A percentile compares a stretch with the other conserved stretches of the same genome.
These are phyloP conservation scores for Neurospora sp. DNA, from an alignment of 495 filamentous ascomycete genomes.

Conservation along the genomic window DNA sequence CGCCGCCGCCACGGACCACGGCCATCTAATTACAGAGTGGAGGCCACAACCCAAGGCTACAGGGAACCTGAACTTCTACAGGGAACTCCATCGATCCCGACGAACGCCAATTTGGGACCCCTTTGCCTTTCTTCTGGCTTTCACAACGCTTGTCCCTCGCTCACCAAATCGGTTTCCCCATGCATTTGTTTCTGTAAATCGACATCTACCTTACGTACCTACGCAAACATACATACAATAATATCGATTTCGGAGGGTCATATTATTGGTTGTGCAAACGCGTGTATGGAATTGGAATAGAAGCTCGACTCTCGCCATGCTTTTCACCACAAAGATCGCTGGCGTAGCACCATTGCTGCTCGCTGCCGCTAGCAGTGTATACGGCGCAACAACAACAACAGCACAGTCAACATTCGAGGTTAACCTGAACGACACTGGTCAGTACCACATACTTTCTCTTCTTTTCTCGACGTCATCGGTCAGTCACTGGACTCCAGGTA, in stretches of 20 bases:
- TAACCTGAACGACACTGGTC: conserved; percentile 8
- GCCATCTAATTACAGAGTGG: background rate
- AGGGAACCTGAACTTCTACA: background rate
- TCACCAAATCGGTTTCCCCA: background rate
- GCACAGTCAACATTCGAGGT: conserved; percentile 7
- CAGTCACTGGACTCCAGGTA: background rate
- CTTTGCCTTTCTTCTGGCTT: background rate
- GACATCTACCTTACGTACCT: background rate
- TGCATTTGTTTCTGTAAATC: background rate
- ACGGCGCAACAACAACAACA: background rate
- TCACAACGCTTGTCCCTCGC: background rate
- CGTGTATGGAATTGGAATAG: background rate
- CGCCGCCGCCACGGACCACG: background rate
- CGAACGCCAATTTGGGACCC: background rate
- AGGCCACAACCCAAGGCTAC: background rate
- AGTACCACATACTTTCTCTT: background rate
- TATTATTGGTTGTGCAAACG: background rate
- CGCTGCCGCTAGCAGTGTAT: background rate
- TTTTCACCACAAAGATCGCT: background rate
- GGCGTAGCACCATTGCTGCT: background rate
- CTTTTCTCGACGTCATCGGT: background rate
- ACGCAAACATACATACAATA: background rate
- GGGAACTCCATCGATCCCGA: background rate
- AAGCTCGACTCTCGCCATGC: background rate
- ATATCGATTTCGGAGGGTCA: background rate